Evolutionary conservation across 148 eudicot species (phyloP).

Genomic region (Rhododendron kiyosumense): DNA sequence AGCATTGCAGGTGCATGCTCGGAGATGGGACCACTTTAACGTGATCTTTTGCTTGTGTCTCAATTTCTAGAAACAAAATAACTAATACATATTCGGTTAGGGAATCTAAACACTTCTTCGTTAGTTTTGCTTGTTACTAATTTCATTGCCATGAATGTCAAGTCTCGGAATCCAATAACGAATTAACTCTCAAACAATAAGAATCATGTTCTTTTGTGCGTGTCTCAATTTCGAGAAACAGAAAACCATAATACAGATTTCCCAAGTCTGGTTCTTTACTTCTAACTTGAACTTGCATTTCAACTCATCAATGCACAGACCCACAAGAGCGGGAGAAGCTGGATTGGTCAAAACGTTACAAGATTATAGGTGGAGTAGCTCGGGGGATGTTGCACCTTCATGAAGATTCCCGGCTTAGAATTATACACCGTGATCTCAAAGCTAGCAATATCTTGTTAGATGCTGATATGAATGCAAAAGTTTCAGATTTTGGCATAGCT

Average conservation of each 20-base stretch:
- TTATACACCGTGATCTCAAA: neutral
- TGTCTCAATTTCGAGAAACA: neutral
- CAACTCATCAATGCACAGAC: conserved; percentile 8
- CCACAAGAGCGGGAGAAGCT: conserved; percentile 5
- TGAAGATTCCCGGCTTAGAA: conserved; percentile 11
- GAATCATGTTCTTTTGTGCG: neutral
- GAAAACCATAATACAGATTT: neutral
- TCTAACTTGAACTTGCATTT: neutral
- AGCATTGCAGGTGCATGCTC: too few relatives aligned
- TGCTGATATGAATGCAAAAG: conserved; percentile 24
- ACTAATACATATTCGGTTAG: conserved; percentile 32
- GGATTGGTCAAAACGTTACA: conserved; percentile 30
- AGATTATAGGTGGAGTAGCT: conserved; percentile 24
- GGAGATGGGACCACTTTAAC: too few relatives aligned
- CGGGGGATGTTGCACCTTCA: conserved; percentile 31
- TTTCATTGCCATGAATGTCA: neutral
- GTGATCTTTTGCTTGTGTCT: neutral
- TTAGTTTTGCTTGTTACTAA: neutral
- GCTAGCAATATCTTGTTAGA: conserved; percentile 1
- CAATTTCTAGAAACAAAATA: too few relatives aligned
- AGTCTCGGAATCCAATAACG: neutral
- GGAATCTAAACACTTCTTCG: neutral
- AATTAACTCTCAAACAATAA: neutral
- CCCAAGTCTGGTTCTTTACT: neutral
- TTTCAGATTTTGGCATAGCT: conserved; percentile 1